Evolutionary conservation across 179 eudicot genomes (phyloP).

Genomic region (Actinidia chinensis): DNA sequence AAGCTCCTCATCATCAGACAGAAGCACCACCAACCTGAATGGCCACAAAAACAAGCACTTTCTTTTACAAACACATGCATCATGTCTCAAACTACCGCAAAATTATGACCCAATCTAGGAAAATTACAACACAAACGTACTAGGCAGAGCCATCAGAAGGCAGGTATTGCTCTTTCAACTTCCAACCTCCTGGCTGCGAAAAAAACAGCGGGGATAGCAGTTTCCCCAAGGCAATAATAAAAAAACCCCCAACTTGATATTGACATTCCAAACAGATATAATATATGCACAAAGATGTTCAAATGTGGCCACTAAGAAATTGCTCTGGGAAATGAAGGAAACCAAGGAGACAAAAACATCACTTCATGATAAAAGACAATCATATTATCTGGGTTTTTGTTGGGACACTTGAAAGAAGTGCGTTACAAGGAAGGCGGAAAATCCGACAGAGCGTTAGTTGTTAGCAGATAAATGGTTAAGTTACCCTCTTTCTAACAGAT

Average conservation of each 20-base stretch:
- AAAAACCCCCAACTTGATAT: neutral
- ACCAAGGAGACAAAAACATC: neutral
- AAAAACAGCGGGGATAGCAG: neutral
- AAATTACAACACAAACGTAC: constrained; percentile 34
- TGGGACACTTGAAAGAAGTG: no score
- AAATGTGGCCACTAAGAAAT: neutral
- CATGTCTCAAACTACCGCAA: constrained; percentile 6
- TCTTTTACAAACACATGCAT: neutral
- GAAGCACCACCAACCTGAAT: constrained; percentile 90
- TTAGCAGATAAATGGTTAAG: neutral
- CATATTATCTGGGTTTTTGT: neutral
- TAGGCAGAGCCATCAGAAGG: constrained; percentile 94
- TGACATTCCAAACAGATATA: neutral
- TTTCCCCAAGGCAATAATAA: no score
- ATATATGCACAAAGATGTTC: neutral
- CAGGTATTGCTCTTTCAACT: constrained; percentile 68
- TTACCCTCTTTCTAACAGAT: neutral
- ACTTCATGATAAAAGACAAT: neutral
- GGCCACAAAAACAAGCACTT: constrained; percentile 6
- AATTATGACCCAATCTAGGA: neutral
- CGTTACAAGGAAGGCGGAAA: neutral
- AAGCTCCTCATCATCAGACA: constrained; percentile 70
- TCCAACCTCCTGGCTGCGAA: constrained; percentile 96
- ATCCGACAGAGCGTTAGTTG: neutral
- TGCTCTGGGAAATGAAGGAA: neutral